Evolutionary conservation across 2,329 filamentous ascomycete genomes (phyloP).

Genomic region (Karstenula rhodostoma): DNA sequence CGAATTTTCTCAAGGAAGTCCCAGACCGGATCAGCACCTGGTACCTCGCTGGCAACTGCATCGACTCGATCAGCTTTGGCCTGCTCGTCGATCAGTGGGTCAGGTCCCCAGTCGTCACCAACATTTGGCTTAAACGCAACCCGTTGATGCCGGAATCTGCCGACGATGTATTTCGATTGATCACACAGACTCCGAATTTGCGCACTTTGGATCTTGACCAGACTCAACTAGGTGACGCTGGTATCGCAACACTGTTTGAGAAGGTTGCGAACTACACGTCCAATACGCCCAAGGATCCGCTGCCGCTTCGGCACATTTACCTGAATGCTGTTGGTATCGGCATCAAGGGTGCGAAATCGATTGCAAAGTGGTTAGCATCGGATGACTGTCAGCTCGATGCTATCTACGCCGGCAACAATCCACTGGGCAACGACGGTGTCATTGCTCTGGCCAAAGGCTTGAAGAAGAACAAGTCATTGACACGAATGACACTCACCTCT

Average conservation of each 20-base stretch:
- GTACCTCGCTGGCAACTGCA: slow-evolving; percentile 65
- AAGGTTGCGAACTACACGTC: slow-evolving; percentile 44
- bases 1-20: slow-evolving; percentile 54
- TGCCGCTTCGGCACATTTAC: slow-evolving; percentile 43
- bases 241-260: slow-evolving; percentile 56
- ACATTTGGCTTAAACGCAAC: slow-evolving; percentile 65
- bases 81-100: slow-evolving; percentile 57
- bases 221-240: slow-evolving; percentile 59
- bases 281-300: slow-evolving; percentile 31
- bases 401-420: slow-evolving; percentile 45
- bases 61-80: slow-evolving; percentile 54
- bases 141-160: slow-evolving; percentile 55
- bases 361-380: slow-evolving; percentile 34
- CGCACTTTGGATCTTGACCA: slow-evolving; percentile 64
- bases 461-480: slow-evolving; percentile 27
- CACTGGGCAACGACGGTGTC: slow-evolving; percentile 36
- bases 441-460: slow-evolving; percentile 35
- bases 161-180: slow-evolving; percentile 54
- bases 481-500: slow-evolving; percentile 52
- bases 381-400: slow-evolving; percentile 38
- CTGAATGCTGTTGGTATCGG: slow-evolving; percentile 45
- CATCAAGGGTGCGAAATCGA: slow-evolving; percentile 30
- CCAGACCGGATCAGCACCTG: slow-evolving; percentile 62
- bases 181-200: slow-evolving; percentile 54
- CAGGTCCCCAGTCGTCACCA: slow-evolving; percentile 55